A percentile compares a stretch with the other conserved stretches of the same genome.
Evolutionary conservation across 2,329 filamentous ascomycete genomes (phyloP).

Genomic region (Zelopaecilomyces penicillatus): DNA sequence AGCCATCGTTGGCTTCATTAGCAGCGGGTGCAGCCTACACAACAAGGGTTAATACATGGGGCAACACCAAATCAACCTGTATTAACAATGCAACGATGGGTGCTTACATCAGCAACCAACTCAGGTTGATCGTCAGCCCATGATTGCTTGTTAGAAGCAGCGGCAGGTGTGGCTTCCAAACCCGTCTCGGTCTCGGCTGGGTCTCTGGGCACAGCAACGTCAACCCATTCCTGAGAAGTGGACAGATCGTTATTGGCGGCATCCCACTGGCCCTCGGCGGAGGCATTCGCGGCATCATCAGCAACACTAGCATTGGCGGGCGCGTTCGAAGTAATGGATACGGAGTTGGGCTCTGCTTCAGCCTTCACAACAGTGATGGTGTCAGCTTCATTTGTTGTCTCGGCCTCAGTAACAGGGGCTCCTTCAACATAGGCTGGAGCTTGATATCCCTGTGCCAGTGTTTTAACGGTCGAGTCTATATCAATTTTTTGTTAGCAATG

Average conservation of each 20-base stretch:
- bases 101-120: constrained; percentile 34
- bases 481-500: constrained; percentile 11
- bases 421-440: constrained; percentile 28
- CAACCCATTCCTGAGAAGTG: constrained; percentile 62
- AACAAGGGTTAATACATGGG: constrained; percentile 2
- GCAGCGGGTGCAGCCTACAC: constrained; percentile 27
- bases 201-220: constrained; percentile 60
- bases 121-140: constrained; percentile 78
- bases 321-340: constrained; percentile 20
- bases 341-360: constrained; percentile 35
- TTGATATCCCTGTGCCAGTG: constrained; percentile 44
- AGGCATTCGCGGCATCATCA: constrained; percentile 49
- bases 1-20: constrained; percentile 52
- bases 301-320: constrained; percentile 43
- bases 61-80: neutral
- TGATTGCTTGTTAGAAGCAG: constrained; percentile 49
- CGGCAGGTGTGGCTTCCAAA: constrained; percentile 45
- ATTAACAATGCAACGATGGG: neutral
- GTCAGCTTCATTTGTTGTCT: constrained; percentile 26
- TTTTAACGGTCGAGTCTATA: constrained; percentile 31
- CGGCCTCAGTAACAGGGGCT: constrained; percentile 12
- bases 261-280: constrained; percentile 62
- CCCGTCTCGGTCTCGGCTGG: constrained; percentile 65
- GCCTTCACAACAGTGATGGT: constrained; percentile 53
- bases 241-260: constrained; percentile 31